Percentiles rank a stretch among this genome's conserved stretches.
These are phyloP conservation scores for Alternaria sp. DNA, from an alignment of 2,329 filamentous ascomycete species.

Conservation along the genomic window DNA sequence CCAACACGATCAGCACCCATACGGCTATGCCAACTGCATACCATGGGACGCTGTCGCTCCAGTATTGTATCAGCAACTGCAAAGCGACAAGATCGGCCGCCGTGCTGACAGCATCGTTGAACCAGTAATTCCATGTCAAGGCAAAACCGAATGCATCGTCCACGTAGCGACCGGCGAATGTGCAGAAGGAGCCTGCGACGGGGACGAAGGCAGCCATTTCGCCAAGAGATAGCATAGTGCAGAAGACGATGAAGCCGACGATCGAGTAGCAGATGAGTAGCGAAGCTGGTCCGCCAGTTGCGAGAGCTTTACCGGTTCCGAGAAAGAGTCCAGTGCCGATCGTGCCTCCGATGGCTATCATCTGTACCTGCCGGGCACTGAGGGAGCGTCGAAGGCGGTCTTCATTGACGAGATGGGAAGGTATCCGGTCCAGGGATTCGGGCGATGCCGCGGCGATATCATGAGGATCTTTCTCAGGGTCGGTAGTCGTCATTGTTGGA, in stretches of 20 bases:
- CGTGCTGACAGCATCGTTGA: constrained; percentile 40
- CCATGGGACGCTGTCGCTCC: constrained; percentile 44
- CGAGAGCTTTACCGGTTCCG: constrained; percentile 61
- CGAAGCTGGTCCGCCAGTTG: constrained; percentile 51
- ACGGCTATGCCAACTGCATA: constrained; percentile 39
- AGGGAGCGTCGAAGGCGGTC: constrained; percentile 34
- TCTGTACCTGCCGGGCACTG: constrained; percentile 61
- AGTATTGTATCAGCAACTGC: constrained; percentile 44
- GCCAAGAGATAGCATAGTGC: constrained; percentile 46
- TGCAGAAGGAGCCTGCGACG: constrained; percentile 41
- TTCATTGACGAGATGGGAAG: constrained; percentile 26
- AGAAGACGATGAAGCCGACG: constrained; percentile 39
- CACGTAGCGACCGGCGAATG: constrained; percentile 48
- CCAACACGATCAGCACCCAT: constrained; percentile 41
- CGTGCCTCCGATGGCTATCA: constrained; percentile 67
- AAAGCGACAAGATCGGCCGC: constrained; percentile 46
- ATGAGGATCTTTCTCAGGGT: constrained; percentile 24
- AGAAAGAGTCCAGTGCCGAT: constrained; percentile 68
- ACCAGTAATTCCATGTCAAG: constrained; percentile 43
- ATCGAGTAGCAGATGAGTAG: constrained; percentile 48
- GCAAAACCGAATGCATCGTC: constrained; percentile 66
- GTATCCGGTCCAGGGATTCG: constrained; percentile 12
- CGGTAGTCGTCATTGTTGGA: constrained; percentile 12
- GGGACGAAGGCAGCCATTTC: constrained; percentile 49
- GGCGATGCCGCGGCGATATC: constrained; percentile 15